Evolutionary conservation across 805 yeast genomes (phyloP).

Genomic region (Monosporozyma aerobia): DNA sequence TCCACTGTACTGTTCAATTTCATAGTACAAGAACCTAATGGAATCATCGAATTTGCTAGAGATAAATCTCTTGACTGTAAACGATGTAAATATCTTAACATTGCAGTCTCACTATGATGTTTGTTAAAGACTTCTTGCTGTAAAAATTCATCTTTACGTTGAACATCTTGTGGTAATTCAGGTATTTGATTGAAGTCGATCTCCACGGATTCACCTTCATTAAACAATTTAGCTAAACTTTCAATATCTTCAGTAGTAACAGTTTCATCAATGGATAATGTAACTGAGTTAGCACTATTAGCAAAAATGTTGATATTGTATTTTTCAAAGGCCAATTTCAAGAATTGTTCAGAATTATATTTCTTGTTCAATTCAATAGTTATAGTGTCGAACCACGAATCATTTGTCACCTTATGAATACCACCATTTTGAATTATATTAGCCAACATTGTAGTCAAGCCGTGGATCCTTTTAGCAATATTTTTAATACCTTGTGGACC

Average conservation of each 20-base stretch:
- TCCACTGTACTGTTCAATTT: conserved; percentile 91
- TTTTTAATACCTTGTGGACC: conserved; percentile 79
- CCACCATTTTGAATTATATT: conserved; percentile 32
- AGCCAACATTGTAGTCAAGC: conserved; percentile 67
- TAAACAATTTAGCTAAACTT: conserved; percentile 50
- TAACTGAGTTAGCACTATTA: conserved; percentile 50
- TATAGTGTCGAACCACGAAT: conserved; percentile 79
- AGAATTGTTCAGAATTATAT: conserved; percentile 33
- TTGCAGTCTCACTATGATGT: conserved; percentile 90
- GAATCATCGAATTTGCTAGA: conserved; percentile 92
- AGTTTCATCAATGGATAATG: conserved; percentile 88
- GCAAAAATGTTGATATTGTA: conserved; percentile 71
- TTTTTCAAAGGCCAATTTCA: conserved; percentile 30
- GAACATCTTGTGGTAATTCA: conserved; percentile 38
- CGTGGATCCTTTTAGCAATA: conserved; percentile 71
- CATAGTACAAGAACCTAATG: conserved; percentile 97
- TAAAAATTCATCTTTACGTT: conserved; percentile 53
- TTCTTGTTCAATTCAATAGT: conserved; percentile 42
- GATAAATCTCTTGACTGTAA: conserved; percentile 86
- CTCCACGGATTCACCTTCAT: conserved; percentile 18
- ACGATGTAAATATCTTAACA: conserved; percentile 80
- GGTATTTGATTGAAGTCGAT: conserved; percentile 33
- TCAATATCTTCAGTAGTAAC: conserved; percentile 53
- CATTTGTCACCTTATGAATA: conserved; percentile 35
- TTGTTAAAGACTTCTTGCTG: conserved; percentile 71